Conservation (phyloP, 2,329 filamentous ascomycete genomes). For the Xylaria sp. region DNA sequence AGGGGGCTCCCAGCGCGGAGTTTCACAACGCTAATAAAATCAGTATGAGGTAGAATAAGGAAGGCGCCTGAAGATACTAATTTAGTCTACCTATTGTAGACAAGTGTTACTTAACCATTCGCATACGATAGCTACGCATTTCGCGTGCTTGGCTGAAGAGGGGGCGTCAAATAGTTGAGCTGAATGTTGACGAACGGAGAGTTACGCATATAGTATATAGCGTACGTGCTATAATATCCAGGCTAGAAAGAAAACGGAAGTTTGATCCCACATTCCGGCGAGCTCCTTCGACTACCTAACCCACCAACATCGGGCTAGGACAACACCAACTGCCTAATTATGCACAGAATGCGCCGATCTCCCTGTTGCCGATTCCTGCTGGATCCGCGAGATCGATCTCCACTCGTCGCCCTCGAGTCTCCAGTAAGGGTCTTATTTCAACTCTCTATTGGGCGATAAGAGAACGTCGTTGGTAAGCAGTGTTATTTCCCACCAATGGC, state of each 20-base stretch:
- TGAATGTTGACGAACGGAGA: background rate
- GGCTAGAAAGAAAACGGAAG: constrained; percentile 1
- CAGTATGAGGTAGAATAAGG: background rate
- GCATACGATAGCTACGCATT: background rate
- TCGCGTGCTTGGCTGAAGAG: background rate
- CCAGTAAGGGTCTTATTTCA: constrained; percentile 1
- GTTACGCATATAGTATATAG: background rate
- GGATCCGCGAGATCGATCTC: background rate
- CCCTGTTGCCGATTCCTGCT: background rate
- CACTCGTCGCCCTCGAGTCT: background rate
- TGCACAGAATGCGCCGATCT: background rate
- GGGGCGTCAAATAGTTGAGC: background rate
- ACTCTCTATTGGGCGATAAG: constrained; percentile 27
- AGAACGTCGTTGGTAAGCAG: background rate
- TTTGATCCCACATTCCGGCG: constrained; percentile 15
- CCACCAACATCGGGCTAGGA: background rate
- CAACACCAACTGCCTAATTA: constrained; percentile 1
- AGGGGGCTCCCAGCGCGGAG: background rate
- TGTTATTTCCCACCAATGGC: constrained; percentile 9
- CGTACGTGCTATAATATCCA: background rate
- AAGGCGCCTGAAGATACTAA: background rate
- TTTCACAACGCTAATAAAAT: background rate
- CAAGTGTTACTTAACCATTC: background rate
- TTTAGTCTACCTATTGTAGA: background rate
- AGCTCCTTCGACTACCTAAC: constrained; percentile 1